A percentile compares a stretch with the other conserved stretches of the same genome.
Evolutionary conservation across 225 moss, liverwort and hornwort species (phyloP).

Genomic region (Polytrichum formosum): DNA sequence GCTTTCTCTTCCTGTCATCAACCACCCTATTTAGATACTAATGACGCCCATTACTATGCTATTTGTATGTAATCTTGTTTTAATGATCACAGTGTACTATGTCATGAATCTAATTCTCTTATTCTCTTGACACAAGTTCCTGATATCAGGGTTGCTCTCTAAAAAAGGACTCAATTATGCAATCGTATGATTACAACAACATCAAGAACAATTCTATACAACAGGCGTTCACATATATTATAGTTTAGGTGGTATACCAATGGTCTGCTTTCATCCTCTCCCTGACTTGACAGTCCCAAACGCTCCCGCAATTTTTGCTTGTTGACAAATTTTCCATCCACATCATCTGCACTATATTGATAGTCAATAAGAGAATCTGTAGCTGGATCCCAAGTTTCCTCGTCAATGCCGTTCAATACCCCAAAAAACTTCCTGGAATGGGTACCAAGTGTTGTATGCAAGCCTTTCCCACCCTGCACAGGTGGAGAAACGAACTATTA

Average conservation of each 20-base stretch:
- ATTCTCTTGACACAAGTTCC: too few relatives aligned
- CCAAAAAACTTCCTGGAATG: conserved; percentile 85
- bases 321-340: conserved; percentile 71
- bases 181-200: too few relatives aligned
- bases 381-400: conserved; percentile 89
- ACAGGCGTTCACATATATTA: too few relatives aligned
- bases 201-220: too few relatives aligned
- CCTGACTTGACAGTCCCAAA: conserved; percentile 56
- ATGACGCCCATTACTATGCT: too few relatives aligned
- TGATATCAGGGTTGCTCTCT: too few relatives aligned
- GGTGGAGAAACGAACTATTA: background rate
- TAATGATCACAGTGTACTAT: too few relatives aligned
- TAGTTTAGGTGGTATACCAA: conserved; percentile 37
- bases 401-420: conserved; percentile 89
- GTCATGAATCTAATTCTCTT: too few relatives aligned
- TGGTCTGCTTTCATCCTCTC: conserved; percentile 61
- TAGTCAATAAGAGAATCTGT: conserved; percentile 73
- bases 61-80: too few relatives aligned
- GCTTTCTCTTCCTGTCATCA: too few relatives aligned
- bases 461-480: conserved; percentile 79
- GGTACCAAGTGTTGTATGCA: conserved; percentile 70
- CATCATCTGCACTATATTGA: conserved; percentile 70
- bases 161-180: too few relatives aligned
- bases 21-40: too few relatives aligned
- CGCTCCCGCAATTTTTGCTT: conserved; percentile 67